Percentiles rank a stretch among this genome's conserved stretches.
These are phyloP conservation scores for Starmerella stigmatis DNA, from an alignment of 805 yeast species.

Conservation along the genomic window DNA sequence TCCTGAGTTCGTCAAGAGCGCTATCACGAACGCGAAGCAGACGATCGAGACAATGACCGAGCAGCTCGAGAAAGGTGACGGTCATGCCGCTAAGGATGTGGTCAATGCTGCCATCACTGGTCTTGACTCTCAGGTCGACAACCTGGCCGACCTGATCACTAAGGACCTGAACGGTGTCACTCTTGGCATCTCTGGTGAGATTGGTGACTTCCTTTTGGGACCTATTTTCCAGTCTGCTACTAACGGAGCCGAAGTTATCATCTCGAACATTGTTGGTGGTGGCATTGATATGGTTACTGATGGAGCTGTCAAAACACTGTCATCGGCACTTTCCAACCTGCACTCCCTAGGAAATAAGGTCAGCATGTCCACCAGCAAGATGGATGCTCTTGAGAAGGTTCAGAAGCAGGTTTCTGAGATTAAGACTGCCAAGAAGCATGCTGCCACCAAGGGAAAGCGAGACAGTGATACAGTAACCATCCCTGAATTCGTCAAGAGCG, in stretches of 20 bases:
- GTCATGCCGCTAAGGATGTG: constrained; percentile 24
- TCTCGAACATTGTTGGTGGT: constrained; percentile 26
- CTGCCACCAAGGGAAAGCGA: constrained; percentile 14
- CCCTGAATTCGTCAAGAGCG: constrained; percentile 11
- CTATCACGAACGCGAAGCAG: constrained; percentile 21
- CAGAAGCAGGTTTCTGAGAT: constrained; percentile 17
- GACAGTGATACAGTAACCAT: constrained; percentile 2
- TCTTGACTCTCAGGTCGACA: constrained; percentile 30
- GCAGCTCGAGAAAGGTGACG: constrained; percentile 19
- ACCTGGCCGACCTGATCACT: constrained; percentile 23
- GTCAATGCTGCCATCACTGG: constrained; percentile 27
- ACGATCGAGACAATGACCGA: constrained; percentile 19
- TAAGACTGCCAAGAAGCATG: too few species aligned
- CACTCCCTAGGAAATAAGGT: too few species aligned
- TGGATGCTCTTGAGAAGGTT: constrained; percentile 21
- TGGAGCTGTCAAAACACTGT: constrained; percentile 23
- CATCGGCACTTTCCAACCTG: constrained; percentile 20
- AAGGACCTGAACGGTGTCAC: constrained; percentile 21
- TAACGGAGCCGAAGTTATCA: constrained; percentile 28
- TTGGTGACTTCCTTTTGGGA: constrained; percentile 25
- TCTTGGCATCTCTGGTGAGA: constrained; percentile 24
- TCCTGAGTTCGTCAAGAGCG: constrained; percentile 12
- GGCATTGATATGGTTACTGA: constrained; percentile 25
- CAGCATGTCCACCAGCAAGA: too few species aligned
- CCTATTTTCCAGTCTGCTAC: constrained; percentile 28